Evolutionary conservation across 176 grass and related monocot genomes (phyloP).

Genomic region (Guadua angustifolia): DNA sequence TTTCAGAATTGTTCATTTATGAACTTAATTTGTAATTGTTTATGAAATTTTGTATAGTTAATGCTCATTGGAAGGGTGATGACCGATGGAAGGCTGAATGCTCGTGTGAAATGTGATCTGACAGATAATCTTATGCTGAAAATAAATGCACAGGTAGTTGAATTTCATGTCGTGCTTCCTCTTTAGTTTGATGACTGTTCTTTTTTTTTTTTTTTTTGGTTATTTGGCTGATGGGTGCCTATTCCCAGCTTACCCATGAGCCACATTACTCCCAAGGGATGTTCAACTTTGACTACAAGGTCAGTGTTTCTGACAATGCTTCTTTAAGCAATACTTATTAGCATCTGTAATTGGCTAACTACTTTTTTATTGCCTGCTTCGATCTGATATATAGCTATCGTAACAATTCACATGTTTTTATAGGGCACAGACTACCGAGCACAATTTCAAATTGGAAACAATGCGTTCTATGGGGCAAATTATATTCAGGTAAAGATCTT

Average conservation of each 20-base stretch:
- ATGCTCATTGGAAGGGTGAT: slow-evolving; percentile 95
- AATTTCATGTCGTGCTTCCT: slow-evolving; percentile 6
- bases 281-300: slow-evolving; percentile 99
- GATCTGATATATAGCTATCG: slow-evolving; percentile 1
- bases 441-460: slow-evolving; percentile 98
- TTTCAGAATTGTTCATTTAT: slow-evolving; percentile 26
- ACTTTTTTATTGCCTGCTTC: slow-evolving; percentile 28
- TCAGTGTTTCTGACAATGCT: slow-evolving; percentile 31
- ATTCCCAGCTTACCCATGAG: slow-evolving; percentile 87
- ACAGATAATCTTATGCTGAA: slow-evolving; percentile 83
- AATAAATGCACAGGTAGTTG: slow-evolving; percentile 91
- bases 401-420: slow-evolving; percentile 44
- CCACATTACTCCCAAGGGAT: slow-evolving; percentile 97
- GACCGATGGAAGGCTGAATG: slow-evolving; percentile 95
- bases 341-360: background rate
- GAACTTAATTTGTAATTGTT: slow-evolving; percentile 31
- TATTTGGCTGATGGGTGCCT: slow-evolving; percentile 23
- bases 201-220: background rate
- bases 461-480: slow-evolving; percentile 98
- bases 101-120: slow-evolving; percentile 95
- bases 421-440: slow-evolving; percentile 83
- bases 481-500: slow-evolving; percentile 81
- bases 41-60: slow-evolving; percentile 55
- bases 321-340: slow-evolving; percentile 12
- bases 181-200: slow-evolving; percentile 15